Conservation (phyloP, 2,329 filamentous ascomycete genomes). For the Alternaria triticina region DNA sequence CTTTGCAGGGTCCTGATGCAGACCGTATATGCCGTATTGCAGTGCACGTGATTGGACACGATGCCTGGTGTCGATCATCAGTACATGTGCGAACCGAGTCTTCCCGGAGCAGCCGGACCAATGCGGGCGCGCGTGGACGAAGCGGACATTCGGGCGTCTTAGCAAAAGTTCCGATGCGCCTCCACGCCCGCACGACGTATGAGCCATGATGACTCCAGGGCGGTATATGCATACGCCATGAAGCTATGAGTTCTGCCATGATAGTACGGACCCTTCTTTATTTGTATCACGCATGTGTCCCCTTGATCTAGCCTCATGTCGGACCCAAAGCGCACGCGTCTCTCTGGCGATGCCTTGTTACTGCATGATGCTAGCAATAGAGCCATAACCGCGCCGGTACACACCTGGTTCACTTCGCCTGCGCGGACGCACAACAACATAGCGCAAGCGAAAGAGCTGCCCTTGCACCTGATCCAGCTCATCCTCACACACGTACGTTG, state of each 20-base stretch:
- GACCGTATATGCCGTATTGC: background rate
- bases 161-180: slow-evolving; percentile 1
- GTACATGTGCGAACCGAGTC: background rate
- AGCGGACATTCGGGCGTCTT: slow-evolving; percentile 10
- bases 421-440: slow-evolving; percentile 37
- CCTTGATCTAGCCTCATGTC: slow-evolving; percentile 26
- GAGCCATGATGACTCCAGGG: background rate
- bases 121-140: slow-evolving; percentile 15
- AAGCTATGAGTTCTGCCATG: slow-evolving; percentile 2
- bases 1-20: background rate
- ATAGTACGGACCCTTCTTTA: background rate
- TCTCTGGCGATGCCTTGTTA: slow-evolving; percentile 11
- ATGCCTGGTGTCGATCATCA: slow-evolving; percentile 7
- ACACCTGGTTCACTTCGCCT: slow-evolving; percentile 42
- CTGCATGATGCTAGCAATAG: background rate
- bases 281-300: slow-evolving; percentile 6
- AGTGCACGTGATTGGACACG: background rate
- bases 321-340: slow-evolving; percentile 19
- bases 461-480: slow-evolving; percentile 64
- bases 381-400: slow-evolving; percentile 40
- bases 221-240: background rate
- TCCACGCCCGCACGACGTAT: background rate
- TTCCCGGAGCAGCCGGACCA: slow-evolving; percentile 23
- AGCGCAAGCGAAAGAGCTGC: slow-evolving; percentile 52
- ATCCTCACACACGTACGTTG: slow-evolving; percentile 62